These are phyloP conservation scores for Stephania yunnanensis DNA, from an alignment of 164 flowering plant species.

Conservation along the genomic window DNA sequence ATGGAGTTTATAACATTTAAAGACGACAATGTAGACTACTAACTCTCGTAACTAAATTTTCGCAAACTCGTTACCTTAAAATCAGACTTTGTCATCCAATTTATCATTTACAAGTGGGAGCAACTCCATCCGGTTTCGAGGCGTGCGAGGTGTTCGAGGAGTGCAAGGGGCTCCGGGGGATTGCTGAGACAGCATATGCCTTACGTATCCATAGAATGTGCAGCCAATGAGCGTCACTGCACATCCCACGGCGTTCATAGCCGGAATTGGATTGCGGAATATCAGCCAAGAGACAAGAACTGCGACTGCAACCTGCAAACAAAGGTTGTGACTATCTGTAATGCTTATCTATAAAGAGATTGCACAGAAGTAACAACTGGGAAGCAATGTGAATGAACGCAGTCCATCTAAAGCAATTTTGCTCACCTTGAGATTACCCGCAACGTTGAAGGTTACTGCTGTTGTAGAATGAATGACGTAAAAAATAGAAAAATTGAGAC, in stretches of 20 bases:
- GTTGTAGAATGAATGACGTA: slow-evolving; percentile 97
- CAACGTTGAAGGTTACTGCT: slow-evolving; percentile 96
- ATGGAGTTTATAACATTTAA: slow-evolving; percentile 4
- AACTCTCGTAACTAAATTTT: not conserved
- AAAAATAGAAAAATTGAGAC: slow-evolving; percentile 95
- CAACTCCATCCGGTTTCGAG: slow-evolving; percentile 51
- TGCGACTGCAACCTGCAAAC: slow-evolving; percentile 86
- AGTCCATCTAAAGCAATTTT: not conserved
- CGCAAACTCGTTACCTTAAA: not conserved
- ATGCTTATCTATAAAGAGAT: not conserved
- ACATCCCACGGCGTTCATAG: slow-evolving; percentile 84
- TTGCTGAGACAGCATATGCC: slow-evolving; percentile 78
- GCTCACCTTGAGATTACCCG: slow-evolving; percentile 97
- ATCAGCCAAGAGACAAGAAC: slow-evolving; percentile 86
- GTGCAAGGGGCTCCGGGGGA: slow-evolving; percentile 67
- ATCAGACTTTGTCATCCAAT: slow-evolving; percentile 71
- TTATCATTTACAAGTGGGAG: slow-evolving; percentile 86
- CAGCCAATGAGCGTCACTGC: slow-evolving; percentile 82
- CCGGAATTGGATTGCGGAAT: slow-evolving; percentile 78
- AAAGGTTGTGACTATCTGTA: not conserved
- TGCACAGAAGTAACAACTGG: not conserved
- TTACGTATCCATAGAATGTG: slow-evolving; percentile 94
- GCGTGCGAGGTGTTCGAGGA: slow-evolving; percentile 54
- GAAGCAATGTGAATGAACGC: not conserved
- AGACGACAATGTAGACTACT: not conserved